Conservation (phyloP, 345 rosid species). For the Arabis alpina region DNA sequence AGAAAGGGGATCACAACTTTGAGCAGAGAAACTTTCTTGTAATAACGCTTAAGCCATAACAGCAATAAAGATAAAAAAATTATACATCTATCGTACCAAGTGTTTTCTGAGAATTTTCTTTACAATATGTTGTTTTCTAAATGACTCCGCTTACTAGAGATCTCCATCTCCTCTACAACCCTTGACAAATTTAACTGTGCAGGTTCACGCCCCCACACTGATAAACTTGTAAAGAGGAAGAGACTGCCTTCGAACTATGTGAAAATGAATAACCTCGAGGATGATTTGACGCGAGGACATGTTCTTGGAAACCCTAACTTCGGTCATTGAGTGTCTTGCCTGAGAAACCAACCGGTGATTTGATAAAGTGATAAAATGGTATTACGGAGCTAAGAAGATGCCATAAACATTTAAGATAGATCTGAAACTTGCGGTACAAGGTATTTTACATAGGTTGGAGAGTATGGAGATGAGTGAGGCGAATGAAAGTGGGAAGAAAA, state of each 20-base stretch:
- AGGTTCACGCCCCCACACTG: too few species aligned
- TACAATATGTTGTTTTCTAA: too few species aligned
- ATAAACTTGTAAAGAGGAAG: neutral
- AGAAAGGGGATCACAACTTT: too few species aligned
- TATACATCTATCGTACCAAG: too few species aligned
- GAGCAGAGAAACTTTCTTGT: too few species aligned
- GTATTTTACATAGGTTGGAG: neutral
- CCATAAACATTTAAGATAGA: neutral
- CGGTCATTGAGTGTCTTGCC: neutral
- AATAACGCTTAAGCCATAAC: too few species aligned
- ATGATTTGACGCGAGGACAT: neutral
- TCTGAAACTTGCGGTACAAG: slow-evolving; percentile 1
- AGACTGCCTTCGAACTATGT: neutral
- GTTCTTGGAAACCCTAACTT: neutral
- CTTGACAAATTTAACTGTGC: too few species aligned
- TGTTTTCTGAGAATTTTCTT: too few species aligned
- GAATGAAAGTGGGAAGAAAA: neutral
- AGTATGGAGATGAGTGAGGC: neutral
- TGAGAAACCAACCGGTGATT: slow-evolving; percentile 5
- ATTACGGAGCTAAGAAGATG: neutral
- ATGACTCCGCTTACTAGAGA: too few species aligned
- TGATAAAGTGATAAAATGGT: neutral
- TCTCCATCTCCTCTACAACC: too few species aligned
- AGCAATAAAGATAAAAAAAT: too few species aligned
- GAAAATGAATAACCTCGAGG: neutral